These are phyloP conservation scores for Volvox africanus DNA, from an alignment of 139 green algal genomes.

Conservation along the genomic window DNA sequence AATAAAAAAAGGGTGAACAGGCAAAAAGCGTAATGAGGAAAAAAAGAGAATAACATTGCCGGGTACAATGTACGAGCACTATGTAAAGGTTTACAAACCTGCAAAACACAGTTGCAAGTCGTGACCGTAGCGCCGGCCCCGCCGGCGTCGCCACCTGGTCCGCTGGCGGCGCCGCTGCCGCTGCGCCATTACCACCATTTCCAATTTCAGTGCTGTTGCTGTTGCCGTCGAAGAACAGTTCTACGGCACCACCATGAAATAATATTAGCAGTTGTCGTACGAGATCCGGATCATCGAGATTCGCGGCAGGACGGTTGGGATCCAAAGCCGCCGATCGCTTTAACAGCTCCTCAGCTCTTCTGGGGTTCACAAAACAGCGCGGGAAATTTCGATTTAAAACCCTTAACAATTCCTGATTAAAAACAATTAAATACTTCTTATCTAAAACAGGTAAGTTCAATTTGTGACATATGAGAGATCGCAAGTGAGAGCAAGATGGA, in stretches of 20 bases:
- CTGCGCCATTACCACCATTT: not conserved
- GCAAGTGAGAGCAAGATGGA: too few species aligned
- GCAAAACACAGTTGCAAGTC: slow-evolving; percentile 58
- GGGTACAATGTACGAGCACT: too few species aligned
- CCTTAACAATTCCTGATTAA: too few species aligned
- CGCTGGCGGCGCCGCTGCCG: not conserved
- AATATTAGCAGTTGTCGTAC: slow-evolving; percentile 64
- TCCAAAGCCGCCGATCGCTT: slow-evolving; percentile 58
- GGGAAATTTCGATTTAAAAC: too few species aligned
- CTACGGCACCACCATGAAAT: slow-evolving; percentile 68
- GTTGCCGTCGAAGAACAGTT: slow-evolving; percentile 22
- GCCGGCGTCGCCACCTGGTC: slow-evolving; percentile 47
- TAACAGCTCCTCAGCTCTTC: slow-evolving; percentile 84
- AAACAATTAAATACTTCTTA: too few species aligned
- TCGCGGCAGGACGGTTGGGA: slow-evolving; percentile 1
- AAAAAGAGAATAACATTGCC: too few species aligned
- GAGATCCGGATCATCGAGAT: not conserved
- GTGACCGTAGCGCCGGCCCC: slow-evolving; percentile 52
- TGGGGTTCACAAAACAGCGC: not conserved
- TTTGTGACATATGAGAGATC: too few species aligned
- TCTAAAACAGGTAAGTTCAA: too few species aligned
- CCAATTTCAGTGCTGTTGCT: not conserved
- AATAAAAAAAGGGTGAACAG: too few species aligned
- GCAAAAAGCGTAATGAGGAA: too few species aligned
- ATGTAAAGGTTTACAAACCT: not conserved